Evolutionary conservation across 768 basidiomycete genomes (phyloP).

Genomic region (Rhizopogon sp.): DNA sequence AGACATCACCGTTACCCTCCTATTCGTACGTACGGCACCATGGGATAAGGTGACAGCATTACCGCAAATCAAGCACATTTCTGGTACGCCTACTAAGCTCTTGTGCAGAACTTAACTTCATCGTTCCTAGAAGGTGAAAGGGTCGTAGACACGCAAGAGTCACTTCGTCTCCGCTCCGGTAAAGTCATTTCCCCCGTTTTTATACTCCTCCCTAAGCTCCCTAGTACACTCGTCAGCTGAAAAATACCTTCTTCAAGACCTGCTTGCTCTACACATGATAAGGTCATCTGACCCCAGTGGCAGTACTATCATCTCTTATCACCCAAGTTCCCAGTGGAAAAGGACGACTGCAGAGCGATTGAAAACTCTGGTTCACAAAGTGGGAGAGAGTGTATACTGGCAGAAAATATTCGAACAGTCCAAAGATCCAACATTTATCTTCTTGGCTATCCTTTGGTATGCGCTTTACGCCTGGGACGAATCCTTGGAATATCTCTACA

Average conservation of each 20-base stretch:
- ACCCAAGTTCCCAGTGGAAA: constrained; percentile 19
- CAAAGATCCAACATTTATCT: constrained; percentile 28
- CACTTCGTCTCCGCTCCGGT: constrained; percentile 10
- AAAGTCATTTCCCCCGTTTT: neutral
- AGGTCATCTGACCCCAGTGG: constrained; percentile 17
- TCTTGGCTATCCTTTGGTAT: constrained; percentile 48
- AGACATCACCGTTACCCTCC: constrained; percentile 47
- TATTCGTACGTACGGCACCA: constrained; percentile 35
- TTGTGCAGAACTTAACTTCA: neutral
- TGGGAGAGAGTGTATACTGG: constrained; percentile 34
- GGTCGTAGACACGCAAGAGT: constrained; percentile 10
- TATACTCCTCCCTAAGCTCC: neutral
- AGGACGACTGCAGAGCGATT: constrained; percentile 25
- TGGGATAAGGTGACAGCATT: constrained; percentile 20
- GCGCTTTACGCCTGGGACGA: constrained; percentile 62
- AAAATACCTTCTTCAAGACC: constrained; percentile 28
- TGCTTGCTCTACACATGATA: constrained; percentile 36
- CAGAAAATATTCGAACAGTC: constrained; percentile 25
- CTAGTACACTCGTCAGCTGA: constrained; percentile 3
- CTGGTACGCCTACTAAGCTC: neutral
- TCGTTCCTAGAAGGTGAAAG: constrained; percentile 9
- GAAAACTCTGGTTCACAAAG: constrained; percentile 24
- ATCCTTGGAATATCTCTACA: constrained; percentile 45
- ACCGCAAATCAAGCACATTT: constrained; percentile 12
- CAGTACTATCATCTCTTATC: constrained; percentile 32